Evolutionary conservation across 2,329 filamentous ascomycete species (phyloP).

Genomic region (Nothophoma quercina): DNA sequence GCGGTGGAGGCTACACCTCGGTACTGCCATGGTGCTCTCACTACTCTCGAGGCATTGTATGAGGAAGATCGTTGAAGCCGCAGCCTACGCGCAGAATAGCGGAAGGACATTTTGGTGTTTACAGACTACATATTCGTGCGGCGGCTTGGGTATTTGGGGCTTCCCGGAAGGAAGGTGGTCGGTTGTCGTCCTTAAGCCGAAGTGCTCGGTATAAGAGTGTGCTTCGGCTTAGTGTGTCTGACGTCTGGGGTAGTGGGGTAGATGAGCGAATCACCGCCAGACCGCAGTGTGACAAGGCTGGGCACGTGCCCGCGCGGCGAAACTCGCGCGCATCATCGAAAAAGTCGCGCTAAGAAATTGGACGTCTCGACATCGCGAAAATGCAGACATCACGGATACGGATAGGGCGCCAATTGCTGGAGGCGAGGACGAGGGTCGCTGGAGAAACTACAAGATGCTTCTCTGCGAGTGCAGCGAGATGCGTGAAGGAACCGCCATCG

Average conservation of each 20-base stretch:
- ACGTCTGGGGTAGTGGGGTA: too few species aligned
- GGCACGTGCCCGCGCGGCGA: slow-evolving; percentile 39
- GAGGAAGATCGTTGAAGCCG: slow-evolving; percentile 23
- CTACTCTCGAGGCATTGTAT: slow-evolving; percentile 26
- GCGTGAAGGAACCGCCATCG: slow-evolving; percentile 49
- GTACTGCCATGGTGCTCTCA: slow-evolving; percentile 47
- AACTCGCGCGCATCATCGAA: slow-evolving; percentile 16
- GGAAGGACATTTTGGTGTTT: slow-evolving; percentile 44
- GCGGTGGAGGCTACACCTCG: slow-evolving; percentile 65
- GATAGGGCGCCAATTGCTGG: slow-evolving; percentile 43
- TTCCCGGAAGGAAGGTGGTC: slow-evolving; percentile 24
- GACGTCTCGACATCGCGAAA: slow-evolving; percentile 28
- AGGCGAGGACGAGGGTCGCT: slow-evolving; percentile 20
- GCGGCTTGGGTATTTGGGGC: slow-evolving; percentile 27
- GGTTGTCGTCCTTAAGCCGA: slow-evolving; percentile 23
- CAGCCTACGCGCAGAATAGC: slow-evolving; percentile 39
- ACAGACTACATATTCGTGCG: slow-evolving; percentile 31
- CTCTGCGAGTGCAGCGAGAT: slow-evolving; percentile 52
- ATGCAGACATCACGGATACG: slow-evolving; percentile 38
- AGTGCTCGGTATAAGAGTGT: slow-evolving; percentile 40
- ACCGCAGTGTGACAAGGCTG: not conserved
- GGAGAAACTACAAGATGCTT: slow-evolving; percentile 57
- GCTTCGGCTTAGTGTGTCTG: too few species aligned
- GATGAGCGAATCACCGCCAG: too few species aligned
- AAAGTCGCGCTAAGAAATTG: slow-evolving; percentile 41